These are phyloP conservation scores for Curvularia sp. DNA, from an alignment of 2,329 filamentous ascomycete species.

Conservation along the genomic window DNA sequence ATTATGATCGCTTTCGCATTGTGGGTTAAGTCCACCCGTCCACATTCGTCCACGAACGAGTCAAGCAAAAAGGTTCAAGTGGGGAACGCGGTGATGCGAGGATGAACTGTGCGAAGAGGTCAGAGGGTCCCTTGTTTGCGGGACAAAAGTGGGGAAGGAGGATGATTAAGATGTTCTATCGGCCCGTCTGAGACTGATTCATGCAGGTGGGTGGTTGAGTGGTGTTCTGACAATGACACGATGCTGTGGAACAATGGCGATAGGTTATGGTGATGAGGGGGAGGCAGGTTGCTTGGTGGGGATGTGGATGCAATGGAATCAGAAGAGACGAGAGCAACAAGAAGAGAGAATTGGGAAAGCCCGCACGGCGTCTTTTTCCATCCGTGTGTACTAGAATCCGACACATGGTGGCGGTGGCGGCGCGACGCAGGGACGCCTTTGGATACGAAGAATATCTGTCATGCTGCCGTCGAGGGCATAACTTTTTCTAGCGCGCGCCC, in stretches of 20 bases:
- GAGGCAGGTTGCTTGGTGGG: no score
- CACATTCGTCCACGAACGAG: not conserved
- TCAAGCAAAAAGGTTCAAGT: not conserved
- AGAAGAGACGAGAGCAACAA: no score
- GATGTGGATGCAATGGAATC: no score
- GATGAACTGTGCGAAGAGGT: not conserved
- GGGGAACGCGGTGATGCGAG: not conserved
- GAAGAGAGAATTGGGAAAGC: no score
- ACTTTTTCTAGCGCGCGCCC: not conserved
- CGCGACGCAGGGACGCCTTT: not conserved
- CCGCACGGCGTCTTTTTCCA: no score
- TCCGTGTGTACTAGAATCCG: no score
- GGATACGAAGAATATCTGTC: not conserved
- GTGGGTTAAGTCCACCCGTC: not conserved
- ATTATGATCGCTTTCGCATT: constrained; percentile 6
- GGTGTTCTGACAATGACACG: no score
- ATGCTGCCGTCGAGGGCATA: not conserved
- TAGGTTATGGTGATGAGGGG: no score
- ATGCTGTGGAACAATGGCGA: no score
- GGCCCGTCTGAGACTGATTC: not conserved
- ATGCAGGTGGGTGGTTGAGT: not conserved
- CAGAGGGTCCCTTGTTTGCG: not conserved
- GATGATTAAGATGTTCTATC: not conserved
- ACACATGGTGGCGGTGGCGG: no score
- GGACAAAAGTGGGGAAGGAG: not conserved